Percentiles rank a stretch among this genome's conserved stretches.
These are phyloP conservation scores for Acacia confusa DNA, from an alignment of 306 rosid genomes.

Conservation along the genomic window DNA sequence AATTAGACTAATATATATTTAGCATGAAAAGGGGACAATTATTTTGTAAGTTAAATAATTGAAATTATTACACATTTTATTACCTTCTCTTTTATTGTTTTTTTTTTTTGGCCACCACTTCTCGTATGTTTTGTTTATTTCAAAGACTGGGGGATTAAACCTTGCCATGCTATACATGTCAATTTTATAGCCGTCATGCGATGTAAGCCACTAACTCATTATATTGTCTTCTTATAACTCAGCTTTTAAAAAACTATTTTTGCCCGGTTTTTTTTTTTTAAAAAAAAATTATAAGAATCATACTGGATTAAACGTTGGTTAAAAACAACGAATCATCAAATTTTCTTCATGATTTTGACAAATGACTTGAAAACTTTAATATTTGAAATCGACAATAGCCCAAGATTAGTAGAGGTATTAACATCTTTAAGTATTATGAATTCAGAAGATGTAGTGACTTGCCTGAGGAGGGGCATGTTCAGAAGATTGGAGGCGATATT, in stretches of 20 bases:
- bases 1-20: neutral
- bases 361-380: neutral
- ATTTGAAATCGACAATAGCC: no score
- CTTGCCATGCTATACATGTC: neutral
- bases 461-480: conserved; percentile 81
- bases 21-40: neutral
- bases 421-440: no score
- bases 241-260: neutral
- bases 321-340: neutral
- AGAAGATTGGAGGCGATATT: conserved; percentile 83
- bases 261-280: no score
- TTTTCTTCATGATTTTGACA: neutral
- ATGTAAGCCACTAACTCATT: neutral
- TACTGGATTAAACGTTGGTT: neutral
- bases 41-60: neutral
- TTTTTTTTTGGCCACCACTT: neutral
- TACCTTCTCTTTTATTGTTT: neutral
- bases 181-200: neutral
- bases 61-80: neutral
- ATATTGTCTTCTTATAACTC: neutral
- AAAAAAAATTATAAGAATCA: neutral
- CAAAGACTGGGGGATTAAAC: neutral
- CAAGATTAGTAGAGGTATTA: no score
- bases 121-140: neutral
- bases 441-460: conserved; percentile 20